A percentile compares a stretch with the other conserved stretches of the same genome.
phyloP scores from a whole-genome alignment of 495 filamentous ascomycete genomes.

The Apodospora peruviana region DNA sequence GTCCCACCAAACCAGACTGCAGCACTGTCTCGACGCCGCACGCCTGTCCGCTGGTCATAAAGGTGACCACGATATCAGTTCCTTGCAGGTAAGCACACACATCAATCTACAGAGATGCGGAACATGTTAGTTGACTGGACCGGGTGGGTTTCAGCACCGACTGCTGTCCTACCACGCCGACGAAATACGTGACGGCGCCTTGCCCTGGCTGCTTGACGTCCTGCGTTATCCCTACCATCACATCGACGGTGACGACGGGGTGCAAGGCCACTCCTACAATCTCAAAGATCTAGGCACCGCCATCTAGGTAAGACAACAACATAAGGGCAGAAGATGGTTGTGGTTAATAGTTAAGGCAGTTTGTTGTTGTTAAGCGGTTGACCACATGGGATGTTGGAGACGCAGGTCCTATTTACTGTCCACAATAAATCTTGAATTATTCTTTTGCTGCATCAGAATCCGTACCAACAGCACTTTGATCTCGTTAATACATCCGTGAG shows the following conservation, averaged over 20 bases:
- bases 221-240: constrained; percentile 31
- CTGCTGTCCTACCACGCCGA: constrained; percentile 36
- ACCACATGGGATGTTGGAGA: no score
- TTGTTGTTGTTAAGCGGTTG: neutral
- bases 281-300: no score
- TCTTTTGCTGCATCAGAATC: no score
- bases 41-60: neutral
- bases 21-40: no score
- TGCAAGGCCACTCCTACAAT: constrained; percentile 26
- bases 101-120: neutral
- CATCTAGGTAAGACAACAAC: no score
- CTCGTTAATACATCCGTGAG: no score
- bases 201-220: constrained; percentile 25
- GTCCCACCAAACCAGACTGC: no score
- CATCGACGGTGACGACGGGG: constrained; percentile 32
- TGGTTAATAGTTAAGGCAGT: neutral
- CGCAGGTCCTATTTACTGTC: no score
- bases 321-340: constrained; percentile 6
- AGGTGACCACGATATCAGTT: neutral
- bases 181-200: constrained; percentile 20
- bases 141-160: constrained; percentile 28
- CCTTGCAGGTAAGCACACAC: neutral
- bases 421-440: neutral
- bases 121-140: neutral
- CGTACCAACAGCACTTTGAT: no score